A percentile compares a stretch with the other conserved stretches of the same genome.
Conservation (phyloP, 192 early-diverging fungal species). For the Backusella tuberculispora region DNA sequence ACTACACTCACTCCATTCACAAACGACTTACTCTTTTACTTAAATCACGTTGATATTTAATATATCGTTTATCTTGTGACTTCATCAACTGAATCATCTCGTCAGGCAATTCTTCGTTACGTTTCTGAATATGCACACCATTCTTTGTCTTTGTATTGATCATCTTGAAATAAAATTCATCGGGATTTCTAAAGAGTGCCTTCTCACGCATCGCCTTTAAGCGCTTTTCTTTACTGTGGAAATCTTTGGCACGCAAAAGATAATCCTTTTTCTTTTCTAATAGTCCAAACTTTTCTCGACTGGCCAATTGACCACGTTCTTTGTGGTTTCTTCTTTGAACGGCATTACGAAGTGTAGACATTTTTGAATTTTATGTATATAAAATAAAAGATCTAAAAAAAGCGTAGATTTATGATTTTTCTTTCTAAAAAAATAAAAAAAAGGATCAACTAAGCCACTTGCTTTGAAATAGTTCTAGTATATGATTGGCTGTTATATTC, state of each 20-base stretch:
- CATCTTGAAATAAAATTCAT: constrained; percentile 99
- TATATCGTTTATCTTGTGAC: constrained; percentile 92
- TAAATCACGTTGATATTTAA: constrained; percentile 79
- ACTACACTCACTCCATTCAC: no score
- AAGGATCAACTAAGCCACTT: no score
- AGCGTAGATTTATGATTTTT: no score
- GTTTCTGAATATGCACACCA: constrained; percentile 79
- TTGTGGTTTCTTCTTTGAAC: constrained; percentile 87
- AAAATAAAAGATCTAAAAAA: not conserved
- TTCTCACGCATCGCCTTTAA: constrained; percentile 87
- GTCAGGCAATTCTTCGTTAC: constrained; percentile 70
- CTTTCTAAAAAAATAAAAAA: no score
- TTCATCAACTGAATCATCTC: constrained; percentile 85
- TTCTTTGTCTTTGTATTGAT: constrained; percentile 83
- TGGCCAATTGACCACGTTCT: constrained; percentile 79
- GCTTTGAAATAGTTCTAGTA: no score
- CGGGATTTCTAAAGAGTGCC: constrained; percentile 87
- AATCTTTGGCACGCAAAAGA: constrained; percentile 91
- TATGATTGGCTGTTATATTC: no score
- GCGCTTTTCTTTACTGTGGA: constrained; percentile 81
- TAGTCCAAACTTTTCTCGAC: constrained; percentile 71
- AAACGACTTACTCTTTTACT: constrained; percentile 63
- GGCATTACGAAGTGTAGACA: constrained; percentile 80
- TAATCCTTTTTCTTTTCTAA: constrained; percentile 99
- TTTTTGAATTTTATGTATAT: constrained; percentile 16